A percentile compares a stretch with the other conserved stretches of the same genome.
Evolutionary conservation across 2,329 filamentous ascomycete species (phyloP).

Genomic region (Pleoardoris graminearum): DNA sequence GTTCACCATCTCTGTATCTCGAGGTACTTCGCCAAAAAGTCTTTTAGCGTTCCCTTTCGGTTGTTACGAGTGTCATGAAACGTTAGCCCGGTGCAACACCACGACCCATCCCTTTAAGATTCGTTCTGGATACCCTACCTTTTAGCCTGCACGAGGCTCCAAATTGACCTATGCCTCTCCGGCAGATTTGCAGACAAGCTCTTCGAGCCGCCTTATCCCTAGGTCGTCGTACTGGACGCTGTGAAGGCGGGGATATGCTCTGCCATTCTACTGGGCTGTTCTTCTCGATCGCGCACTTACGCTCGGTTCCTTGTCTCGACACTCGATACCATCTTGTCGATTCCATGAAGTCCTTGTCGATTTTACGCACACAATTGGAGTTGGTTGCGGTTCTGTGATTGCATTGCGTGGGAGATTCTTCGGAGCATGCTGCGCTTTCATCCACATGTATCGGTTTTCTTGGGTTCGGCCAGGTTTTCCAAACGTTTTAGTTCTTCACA

Average conservation of each 20-base stretch:
- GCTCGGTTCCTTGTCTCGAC: conserved; percentile 1
- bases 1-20: conserved; percentile 17
- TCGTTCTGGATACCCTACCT: conserved; percentile 38
- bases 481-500: conserved; percentile 11
- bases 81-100: conserved; percentile 24
- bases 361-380: conserved; percentile 17
- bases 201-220: neutral
- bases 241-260: neutral
- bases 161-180: conserved; percentile 26
- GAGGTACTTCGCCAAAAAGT: conserved; percentile 32
- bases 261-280: conserved; percentile 6
- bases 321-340: neutral
- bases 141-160: conserved; percentile 20
- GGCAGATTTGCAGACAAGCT: conserved; percentile 8
- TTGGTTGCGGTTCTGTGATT: conserved; percentile 27
- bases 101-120: conserved; percentile 24
- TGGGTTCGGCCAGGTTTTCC: conserved; percentile 16
- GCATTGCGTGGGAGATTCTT: conserved; percentile 36
- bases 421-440: conserved; percentile 30
- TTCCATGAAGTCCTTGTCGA: conserved; percentile 12
- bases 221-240: neutral
- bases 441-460: conserved; percentile 14
- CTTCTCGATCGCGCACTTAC: conserved; percentile 9
- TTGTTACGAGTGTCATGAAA: conserved; percentile 23
- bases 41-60: conserved; percentile 23